Percentiles rank a stretch among this genome's conserved stretches.
These are phyloP conservation scores for Lactifluus volemus DNA, from an alignment of 768 basidiomycete genomes.

Conservation along the genomic window DNA sequence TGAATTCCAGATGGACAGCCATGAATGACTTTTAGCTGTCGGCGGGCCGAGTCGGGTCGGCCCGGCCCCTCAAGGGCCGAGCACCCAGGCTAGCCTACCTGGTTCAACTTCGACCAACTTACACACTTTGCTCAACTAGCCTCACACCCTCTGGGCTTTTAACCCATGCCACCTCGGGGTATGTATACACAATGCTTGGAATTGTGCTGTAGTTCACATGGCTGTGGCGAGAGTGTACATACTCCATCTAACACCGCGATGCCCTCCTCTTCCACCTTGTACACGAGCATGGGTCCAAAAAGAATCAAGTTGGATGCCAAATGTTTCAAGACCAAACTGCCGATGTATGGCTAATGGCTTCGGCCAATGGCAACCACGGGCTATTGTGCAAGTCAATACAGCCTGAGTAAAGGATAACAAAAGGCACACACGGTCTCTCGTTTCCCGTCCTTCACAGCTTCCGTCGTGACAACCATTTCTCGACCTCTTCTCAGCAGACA, in stretches of 20 bases:
- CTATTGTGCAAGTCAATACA: constrained; percentile 27
- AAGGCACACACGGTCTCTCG: constrained; percentile 58
- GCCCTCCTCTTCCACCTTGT: constrained; percentile 97
- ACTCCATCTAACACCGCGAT: constrained; percentile 82
- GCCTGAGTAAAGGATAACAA: too few relatives aligned
- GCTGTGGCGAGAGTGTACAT: constrained; percentile 84
- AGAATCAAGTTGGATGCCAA: constrained; percentile 81
- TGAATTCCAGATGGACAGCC: too few relatives aligned
- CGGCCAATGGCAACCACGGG: constrained; percentile 94
- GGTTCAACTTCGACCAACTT: too few relatives aligned
- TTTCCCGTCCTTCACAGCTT: constrained; percentile 89
- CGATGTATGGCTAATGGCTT: constrained; percentile 80
- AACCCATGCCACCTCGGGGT: constrained; percentile 91
- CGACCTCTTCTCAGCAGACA: constrained; percentile 85
- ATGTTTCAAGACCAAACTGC: constrained; percentile 85
- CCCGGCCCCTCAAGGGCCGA: too few relatives aligned
- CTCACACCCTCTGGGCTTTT: constrained; percentile 27
- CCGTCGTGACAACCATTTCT: constrained; percentile 76
- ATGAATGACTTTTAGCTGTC: too few relatives aligned
- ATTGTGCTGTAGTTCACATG: constrained; percentile 96
- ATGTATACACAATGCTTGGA: constrained; percentile 94
- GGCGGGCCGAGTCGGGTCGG: too few relatives aligned
- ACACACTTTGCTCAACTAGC: too few relatives aligned
- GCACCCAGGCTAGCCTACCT: too few relatives aligned
- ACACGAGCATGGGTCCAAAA: constrained; percentile 97